Conservation (phyloP, 106 monocot genomes). For the Allium fistulosum region DNA sequence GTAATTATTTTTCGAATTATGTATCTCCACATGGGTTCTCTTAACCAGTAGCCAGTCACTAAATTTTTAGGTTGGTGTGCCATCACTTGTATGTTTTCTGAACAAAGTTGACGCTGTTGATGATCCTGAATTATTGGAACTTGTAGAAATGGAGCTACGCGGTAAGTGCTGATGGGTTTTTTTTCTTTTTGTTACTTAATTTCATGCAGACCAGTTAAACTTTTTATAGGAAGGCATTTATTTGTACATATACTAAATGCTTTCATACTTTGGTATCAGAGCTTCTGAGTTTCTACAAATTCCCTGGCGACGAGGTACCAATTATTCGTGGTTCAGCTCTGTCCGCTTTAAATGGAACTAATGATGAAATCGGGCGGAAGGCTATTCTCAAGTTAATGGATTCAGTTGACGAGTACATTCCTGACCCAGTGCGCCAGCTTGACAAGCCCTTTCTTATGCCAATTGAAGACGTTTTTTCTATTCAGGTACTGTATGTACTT, state of each 20-base stretch:
- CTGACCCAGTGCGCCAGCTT: conserved; percentile 80
- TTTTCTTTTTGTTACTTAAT: no score
- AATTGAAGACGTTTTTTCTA: conserved; percentile 98
- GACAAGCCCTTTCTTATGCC: conserved; percentile 98
- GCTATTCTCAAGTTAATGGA: conserved; percentile 94
- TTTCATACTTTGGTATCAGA: conserved; percentile 24
- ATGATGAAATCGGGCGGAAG: conserved; percentile 84
- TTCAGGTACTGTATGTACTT: conserved; percentile 52
- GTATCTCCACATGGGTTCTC: no score
- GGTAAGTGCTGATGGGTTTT: conserved; percentile 32
- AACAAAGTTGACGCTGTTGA: conserved; percentile 99
- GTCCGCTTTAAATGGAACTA: conserved; percentile 84
- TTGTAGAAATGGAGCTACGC: conserved; percentile 97
- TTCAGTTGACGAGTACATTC: conserved; percentile 92
- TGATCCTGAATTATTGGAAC: conserved; percentile 94
- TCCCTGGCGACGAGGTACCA: conserved; percentile 96
- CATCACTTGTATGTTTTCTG: conserved; percentile 93
- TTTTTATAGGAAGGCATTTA: no score
- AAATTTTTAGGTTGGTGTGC: conserved; percentile 76
- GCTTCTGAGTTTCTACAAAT: conserved; percentile 92
- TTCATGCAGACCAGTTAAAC: no score
- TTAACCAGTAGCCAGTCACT: no score
- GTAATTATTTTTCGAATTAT: no score
- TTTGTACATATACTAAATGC: no score
- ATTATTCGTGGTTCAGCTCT: conserved; percentile 92